A percentile compares a stretch with the other conserved stretches of the same genome.
These are phyloP conservation scores for Termitomyces sp. DNA, from an alignment of 768 basidiomycete species.

Conservation along the genomic window DNA sequence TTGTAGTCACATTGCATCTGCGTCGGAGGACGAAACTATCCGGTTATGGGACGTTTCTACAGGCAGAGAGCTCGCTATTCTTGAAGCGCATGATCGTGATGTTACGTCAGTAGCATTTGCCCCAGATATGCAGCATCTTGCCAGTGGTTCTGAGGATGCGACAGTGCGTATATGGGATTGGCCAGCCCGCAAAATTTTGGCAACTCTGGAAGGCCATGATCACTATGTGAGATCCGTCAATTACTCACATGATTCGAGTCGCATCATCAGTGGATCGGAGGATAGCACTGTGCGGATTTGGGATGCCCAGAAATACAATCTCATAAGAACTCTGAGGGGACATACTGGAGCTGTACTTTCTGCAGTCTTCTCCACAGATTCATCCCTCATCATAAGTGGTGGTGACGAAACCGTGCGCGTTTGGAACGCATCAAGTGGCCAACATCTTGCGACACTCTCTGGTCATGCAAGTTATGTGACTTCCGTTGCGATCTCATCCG, in stretches of 20 bases:
- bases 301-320: neutral
- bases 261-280: constrained; percentile 7
- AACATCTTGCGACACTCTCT: constrained; percentile 6
- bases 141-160: constrained; percentile 10
- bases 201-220: constrained; percentile 5
- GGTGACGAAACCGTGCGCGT: constrained; percentile 8
- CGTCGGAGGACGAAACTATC: constrained; percentile 8
- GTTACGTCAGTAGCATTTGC: constrained; percentile 10
- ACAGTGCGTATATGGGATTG: constrained; percentile 10
- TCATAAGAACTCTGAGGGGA: constrained; percentile 1
- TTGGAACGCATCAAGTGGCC: constrained; percentile 1
- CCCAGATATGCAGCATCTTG: constrained; percentile 7
- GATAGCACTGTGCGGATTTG: constrained; percentile 13
- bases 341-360: too few species aligned
- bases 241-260: constrained; percentile 5
- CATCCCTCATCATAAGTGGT: constrained; percentile 8
- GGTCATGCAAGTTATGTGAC: constrained; percentile 9
- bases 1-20: constrained; percentile 5
- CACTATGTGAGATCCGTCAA: constrained; percentile 7
- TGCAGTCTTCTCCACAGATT: constrained; percentile 5
- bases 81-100: constrained; percentile 4
- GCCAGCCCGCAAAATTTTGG: constrained; percentile 1
- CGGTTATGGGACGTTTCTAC: constrained; percentile 9
- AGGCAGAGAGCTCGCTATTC: constrained; percentile 3
- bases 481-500: constrained; percentile 6